phyloP scores from a whole-genome alignment of 768 basidiomycete genomes.

The Amylocystis lapponica region DNA sequence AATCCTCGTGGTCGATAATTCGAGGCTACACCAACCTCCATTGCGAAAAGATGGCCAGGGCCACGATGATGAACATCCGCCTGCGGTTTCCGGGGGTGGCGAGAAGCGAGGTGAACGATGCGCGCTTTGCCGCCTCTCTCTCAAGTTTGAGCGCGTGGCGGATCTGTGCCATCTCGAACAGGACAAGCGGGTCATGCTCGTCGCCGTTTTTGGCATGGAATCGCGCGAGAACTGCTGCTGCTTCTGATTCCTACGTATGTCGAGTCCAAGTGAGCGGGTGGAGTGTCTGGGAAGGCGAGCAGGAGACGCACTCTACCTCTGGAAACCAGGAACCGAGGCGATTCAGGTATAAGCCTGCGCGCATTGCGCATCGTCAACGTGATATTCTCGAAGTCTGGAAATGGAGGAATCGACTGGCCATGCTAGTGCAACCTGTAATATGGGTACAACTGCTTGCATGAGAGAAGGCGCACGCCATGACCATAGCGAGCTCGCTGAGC shows the following conservation, averaged over 20 bases:
- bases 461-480: conserved; percentile 64
- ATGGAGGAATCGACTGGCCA: conserved; percentile 47
- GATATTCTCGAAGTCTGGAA: neutral
- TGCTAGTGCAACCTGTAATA: conserved; percentile 49
- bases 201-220: conserved; percentile 65
- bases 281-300: neutral
- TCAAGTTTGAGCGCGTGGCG: conserved; percentile 62
- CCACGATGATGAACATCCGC: conserved; percentile 48
- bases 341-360: conserved; percentile 58
- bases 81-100: conserved; percentile 43
- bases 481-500: conserved; percentile 32
- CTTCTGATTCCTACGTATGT: conserved; percentile 45
- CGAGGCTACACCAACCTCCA: conserved; percentile 27
- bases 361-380: neutral
- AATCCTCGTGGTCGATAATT: neutral
- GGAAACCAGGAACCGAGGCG: conserved; percentile 60
- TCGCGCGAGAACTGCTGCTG: conserved; percentile 55
- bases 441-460: conserved; percentile 52
- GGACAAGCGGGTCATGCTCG: conserved; percentile 51
- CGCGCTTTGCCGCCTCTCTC: conserved; percentile 42
- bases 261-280: neutral
- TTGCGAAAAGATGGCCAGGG: conserved; percentile 50
- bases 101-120: conserved; percentile 41
- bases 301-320: conserved; percentile 41
- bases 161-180: conserved; percentile 57